A percentile compares a stretch with the other conserved stretches of the same genome.
Evolutionary conservation across 2,329 filamentous ascomycete genomes (phyloP).

Genomic region (Ampelomyces quisqualis): DNA sequence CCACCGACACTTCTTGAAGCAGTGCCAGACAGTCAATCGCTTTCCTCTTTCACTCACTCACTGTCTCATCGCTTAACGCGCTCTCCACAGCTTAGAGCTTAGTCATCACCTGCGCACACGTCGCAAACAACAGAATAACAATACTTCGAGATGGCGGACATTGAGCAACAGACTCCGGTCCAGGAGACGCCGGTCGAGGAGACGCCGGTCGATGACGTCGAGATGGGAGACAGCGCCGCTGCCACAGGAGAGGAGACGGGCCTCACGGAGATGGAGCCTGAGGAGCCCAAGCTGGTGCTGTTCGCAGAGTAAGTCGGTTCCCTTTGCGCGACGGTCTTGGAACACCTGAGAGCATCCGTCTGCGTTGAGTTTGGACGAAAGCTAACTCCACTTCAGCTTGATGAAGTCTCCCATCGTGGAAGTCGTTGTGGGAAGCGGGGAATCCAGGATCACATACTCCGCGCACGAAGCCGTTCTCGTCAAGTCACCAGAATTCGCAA

Average conservation of each 20-base stretch:
- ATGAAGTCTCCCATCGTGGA: slow-evolving; percentile 53
- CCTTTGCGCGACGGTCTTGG: background rate
- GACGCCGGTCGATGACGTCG: slow-evolving; percentile 48
- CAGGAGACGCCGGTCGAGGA: slow-evolving; percentile 34
- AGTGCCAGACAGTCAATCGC: background rate
- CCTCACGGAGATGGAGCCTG: slow-evolving; percentile 49
- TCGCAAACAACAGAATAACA: slow-evolving; percentile 1
- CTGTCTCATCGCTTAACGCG: background rate
- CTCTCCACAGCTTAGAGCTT: background rate
- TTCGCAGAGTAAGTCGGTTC: slow-evolving; percentile 48
- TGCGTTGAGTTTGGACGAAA: background rate
- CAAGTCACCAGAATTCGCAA: slow-evolving; percentile 72
- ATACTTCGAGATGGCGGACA: slow-evolving; percentile 30
- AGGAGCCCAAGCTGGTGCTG: slow-evolving; percentile 43
- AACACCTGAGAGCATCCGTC: no score
- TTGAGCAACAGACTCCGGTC: slow-evolving; percentile 30
- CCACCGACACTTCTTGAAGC: no score
- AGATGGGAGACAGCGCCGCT: slow-evolving; percentile 47
- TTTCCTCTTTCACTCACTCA: no score
- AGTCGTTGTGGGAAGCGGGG: slow-evolving; percentile 52
- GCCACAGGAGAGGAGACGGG: slow-evolving; percentile 35
- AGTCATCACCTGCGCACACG: background rate
- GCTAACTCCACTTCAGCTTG: slow-evolving; percentile 40
- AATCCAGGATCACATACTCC: slow-evolving; percentile 63
- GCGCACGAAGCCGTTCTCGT: slow-evolving; percentile 77